These are phyloP conservation scores for Colletotrichum sp. DNA, from an alignment of 2,329 filamentous ascomycete species.

Conservation along the genomic window DNA sequence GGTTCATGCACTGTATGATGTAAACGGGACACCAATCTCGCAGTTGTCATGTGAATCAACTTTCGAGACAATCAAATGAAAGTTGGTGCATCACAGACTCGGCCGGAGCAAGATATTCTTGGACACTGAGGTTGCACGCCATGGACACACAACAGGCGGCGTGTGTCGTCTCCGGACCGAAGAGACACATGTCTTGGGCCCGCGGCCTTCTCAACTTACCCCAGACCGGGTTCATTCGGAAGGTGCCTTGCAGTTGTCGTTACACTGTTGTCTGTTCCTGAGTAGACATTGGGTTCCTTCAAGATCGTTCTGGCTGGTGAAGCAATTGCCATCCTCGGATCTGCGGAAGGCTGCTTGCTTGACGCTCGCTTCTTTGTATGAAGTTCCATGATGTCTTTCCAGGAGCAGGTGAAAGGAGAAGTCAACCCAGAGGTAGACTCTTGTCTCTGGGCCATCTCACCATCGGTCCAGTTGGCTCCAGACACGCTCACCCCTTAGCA, in stretches of 20 bases:
- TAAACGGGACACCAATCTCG: background rate
- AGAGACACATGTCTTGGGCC: constrained; percentile 8
- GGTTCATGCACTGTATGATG: background rate
- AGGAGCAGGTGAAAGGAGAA: background rate
- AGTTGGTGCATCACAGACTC: background rate
- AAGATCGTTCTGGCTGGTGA: background rate
- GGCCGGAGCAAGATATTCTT: constrained; percentile 10
- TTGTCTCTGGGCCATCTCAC: background rate
- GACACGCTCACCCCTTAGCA: background rate
- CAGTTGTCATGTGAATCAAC: background rate
- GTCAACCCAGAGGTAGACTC: background rate
- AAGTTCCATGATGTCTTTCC: background rate
- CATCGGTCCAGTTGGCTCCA: too few relatives aligned
- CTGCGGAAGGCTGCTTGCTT: background rate
- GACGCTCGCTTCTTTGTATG: background rate
- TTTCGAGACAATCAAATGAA: background rate
- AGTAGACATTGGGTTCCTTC: background rate
- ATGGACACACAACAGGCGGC: background rate
- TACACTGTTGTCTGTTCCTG: background rate
- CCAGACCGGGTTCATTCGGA: background rate
- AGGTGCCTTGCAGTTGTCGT: background rate
- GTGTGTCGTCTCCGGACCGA: background rate
- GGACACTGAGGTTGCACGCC: background rate
- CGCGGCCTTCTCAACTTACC: background rate
- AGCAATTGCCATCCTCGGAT: background rate